phyloP scores from a whole-genome alignment of 1,139 yeast species.

The Geotrichum aggregatum region DNA sequence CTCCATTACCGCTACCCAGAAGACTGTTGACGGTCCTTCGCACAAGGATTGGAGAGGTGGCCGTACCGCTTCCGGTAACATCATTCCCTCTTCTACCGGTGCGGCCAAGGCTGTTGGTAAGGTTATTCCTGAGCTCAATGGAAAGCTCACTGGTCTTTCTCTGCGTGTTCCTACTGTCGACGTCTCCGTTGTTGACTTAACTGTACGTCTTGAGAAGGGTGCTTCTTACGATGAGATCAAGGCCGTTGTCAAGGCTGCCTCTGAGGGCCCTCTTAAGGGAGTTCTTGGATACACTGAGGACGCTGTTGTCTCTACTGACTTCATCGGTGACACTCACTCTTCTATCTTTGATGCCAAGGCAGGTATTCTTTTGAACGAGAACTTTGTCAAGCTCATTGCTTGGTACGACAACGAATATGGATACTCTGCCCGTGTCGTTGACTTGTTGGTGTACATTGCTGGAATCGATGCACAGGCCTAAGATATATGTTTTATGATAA shows the following conservation, averaged over 20 bases:
- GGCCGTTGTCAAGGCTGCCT: constrained; percentile 58
- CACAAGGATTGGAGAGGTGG: constrained; percentile 96
- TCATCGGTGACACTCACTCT: constrained; percentile 72
- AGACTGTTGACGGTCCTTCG: constrained; percentile 89
- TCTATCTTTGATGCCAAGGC: constrained; percentile 83
- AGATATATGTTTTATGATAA: not conserved
- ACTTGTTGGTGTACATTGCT: constrained; percentile 73
- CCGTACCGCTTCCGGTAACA: constrained; percentile 86
- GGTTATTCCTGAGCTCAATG: constrained; percentile 83
- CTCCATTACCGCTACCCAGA: constrained; percentile 87
- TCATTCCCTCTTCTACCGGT: constrained; percentile 86
- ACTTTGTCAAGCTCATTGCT: constrained; percentile 78
- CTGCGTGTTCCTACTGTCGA: constrained; percentile 85
- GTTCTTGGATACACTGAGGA: constrained; percentile 80
- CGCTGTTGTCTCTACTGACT: constrained; percentile 81
- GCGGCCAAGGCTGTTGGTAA: constrained; percentile 92
- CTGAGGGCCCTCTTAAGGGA: constrained; percentile 70
- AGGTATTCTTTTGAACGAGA: constrained; percentile 76
- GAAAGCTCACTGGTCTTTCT: constrained; percentile 86
- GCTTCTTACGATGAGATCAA: constrained; percentile 74
- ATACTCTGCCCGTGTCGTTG: constrained; percentile 89
- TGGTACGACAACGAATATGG: constrained; percentile 93
- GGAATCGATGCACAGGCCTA: constrained; percentile 32
- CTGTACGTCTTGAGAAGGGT: constrained; percentile 63
- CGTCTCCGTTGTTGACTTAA: constrained; percentile 74